These are phyloP conservation scores for Colletotrichum sojae DNA, from an alignment of 2,329 filamentous ascomycete genomes.

Conservation along the genomic window DNA sequence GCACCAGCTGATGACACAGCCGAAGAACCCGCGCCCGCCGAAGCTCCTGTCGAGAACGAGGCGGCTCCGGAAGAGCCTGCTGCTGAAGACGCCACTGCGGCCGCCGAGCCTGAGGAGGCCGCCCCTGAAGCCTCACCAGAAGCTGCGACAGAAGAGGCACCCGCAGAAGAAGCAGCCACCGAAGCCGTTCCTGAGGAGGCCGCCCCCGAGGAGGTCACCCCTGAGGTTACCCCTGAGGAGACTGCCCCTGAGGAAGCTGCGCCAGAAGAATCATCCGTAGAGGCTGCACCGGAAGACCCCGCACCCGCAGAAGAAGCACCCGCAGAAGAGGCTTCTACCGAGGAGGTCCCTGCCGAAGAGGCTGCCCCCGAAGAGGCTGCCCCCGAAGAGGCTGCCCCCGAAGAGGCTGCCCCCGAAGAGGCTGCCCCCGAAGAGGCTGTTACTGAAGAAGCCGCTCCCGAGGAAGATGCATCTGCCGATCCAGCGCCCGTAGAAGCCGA, in stretches of 20 bases:
- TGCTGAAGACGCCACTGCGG: background rate
- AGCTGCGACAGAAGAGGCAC: slow-evolving; percentile 4
- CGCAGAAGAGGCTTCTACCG: no score
- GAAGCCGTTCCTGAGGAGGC: no score
- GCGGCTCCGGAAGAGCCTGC: background rate
- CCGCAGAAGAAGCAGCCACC: background rate
- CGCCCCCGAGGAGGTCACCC: no score
- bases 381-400: slow-evolving; percentile 21
- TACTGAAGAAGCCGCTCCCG: background rate
- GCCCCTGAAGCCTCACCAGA: slow-evolving; percentile 29
- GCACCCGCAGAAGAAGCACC: no score
- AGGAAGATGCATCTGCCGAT: background rate
- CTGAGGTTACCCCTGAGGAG: background rate
- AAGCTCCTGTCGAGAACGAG: background rate
- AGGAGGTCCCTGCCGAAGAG: no score
- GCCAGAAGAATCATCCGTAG: background rate
- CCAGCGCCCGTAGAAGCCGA: background rate
- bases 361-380: slow-evolving; percentile 30
- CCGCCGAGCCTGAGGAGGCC: slow-evolving; percentile 6
- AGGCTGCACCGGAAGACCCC: no score
- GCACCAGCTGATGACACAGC: background rate
- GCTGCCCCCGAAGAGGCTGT: slow-evolving; percentile 14
- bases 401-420: slow-evolving; percentile 32
- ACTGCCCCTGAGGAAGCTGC: slow-evolving; percentile 32
- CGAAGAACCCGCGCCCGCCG: background rate